phyloP scores from a whole-genome alignment of 2,329 filamentous ascomycete genomes.

The Pseudocercospora vitis region DNA sequence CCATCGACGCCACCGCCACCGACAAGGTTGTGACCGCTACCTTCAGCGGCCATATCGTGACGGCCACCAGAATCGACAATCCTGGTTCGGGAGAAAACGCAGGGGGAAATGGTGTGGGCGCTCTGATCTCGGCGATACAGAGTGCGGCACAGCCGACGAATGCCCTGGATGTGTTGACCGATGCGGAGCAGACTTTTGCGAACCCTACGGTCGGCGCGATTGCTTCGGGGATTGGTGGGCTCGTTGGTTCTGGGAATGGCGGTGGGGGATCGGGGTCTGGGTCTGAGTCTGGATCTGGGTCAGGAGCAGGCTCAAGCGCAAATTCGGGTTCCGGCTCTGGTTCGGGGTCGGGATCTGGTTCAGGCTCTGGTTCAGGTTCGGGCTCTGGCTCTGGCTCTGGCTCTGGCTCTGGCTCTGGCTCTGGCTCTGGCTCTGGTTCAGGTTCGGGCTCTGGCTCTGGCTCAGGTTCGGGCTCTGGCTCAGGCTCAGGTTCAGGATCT shows the following conservation, averaged over 20 bases:
- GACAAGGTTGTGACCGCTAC: constrained; percentile 26
- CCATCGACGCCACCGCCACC: constrained; percentile 17
- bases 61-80: constrained; percentile 22
- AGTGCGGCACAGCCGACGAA: constrained; percentile 23
- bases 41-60: constrained; percentile 21
- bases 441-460: too few species aligned
- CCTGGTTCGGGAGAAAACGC: neutral
- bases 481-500: too few species aligned
- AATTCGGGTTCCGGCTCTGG: neutral
- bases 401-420: constrained; percentile 1
- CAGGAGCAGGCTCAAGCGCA: too few species aligned
- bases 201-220: constrained; percentile 11
- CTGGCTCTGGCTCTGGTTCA: too few species aligned
- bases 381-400: too few species aligned
- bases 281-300: constrained; percentile 1
- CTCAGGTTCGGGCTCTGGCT: constrained; percentile 2
- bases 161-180: constrained; percentile 21
- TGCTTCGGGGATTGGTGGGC: constrained; percentile 17
- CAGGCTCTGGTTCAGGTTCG: constrained; percentile 2
- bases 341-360: neutral
- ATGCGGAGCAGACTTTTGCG: constrained; percentile 18
- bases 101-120: constrained; percentile 17
- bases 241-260: neutral
- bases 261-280: too few species aligned
- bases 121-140: constrained; percentile 17